Percentiles rank a stretch among this genome's conserved stretches.
These are phyloP conservation scores for Tetragonia tetragonoides DNA, from an alignment of 148 eudicot genomes.

Conservation along the genomic window DNA sequence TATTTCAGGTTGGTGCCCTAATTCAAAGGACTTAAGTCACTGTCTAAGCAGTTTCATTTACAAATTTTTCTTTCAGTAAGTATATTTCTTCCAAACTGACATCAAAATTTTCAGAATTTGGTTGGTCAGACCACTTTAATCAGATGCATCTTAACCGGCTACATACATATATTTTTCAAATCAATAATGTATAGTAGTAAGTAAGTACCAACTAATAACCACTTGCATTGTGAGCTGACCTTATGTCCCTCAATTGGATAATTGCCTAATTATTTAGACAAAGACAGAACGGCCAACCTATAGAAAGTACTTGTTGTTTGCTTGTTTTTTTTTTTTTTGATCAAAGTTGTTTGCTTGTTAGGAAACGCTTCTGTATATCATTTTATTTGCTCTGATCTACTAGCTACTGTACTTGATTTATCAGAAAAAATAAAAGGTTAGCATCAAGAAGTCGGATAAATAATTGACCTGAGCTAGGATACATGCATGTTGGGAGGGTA, in stretches of 20 bases:
- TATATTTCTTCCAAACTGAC: background rate
- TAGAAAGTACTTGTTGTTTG: background rate
- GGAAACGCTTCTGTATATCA: background rate
- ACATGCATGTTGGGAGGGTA: too few species aligned
- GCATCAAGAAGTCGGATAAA: too few species aligned
- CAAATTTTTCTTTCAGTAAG: background rate
- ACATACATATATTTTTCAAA: background rate
- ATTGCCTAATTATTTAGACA: background rate
- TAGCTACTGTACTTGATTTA: too few species aligned
- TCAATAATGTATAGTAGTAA: background rate
- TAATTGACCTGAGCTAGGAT: too few species aligned
- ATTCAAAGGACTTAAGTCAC: background rate
- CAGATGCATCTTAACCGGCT: background rate
- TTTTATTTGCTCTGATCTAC: too few species aligned
- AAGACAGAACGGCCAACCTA: background rate
- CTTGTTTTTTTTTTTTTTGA: too few species aligned
- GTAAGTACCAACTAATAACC: background rate
- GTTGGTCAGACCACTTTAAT: background rate
- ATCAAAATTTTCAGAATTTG: background rate
- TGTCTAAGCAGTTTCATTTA: background rate
- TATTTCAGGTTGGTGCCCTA: background rate
- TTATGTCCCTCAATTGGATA: background rate
- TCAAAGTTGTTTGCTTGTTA: background rate
- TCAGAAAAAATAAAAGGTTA: too few species aligned
- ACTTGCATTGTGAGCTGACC: background rate